Base-by-base conservation (phyloP, 1,284 basidiomycete genomes). In the Fomitopsis pinicola region DNA sequence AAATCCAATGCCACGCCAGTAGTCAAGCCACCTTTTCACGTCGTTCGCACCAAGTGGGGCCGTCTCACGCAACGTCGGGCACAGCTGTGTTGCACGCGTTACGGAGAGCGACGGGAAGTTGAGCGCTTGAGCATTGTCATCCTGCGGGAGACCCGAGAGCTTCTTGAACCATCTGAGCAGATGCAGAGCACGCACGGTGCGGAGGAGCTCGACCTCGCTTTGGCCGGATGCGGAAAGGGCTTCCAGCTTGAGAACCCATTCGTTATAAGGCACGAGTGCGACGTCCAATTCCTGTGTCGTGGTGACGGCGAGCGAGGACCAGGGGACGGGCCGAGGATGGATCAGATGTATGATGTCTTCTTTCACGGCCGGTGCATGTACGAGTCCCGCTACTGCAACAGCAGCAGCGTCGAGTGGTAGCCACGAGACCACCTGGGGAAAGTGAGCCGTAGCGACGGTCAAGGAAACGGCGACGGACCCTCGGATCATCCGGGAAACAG, bases 291-390 rank as follows among this genome's bases (percentile, higher is more conserved):
- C 52, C 17, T 46, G 28, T 0, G 69, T 65, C 44, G 71, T 63
- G 9, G 63, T 60, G 7, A 57, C 46, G 22, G 71, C 57, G 58
- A 70, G 33, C 4, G 58, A 46, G 30, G 57, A 46, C 69, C 68
- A 71, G 15, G 67, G 57, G 17, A 68, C 63, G 0, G 69, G 69
- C 1, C 60, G 63, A 1, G 72, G 73, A 55, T 74, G 72, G 1
- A 71, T 68, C 55, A 75, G 67, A 57, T 75, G 72, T 3, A 73
- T 58, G 46, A 71, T 58, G 5, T 63, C 59, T 30, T 64, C 44
- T 28, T 38, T n/a, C 17, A 65, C 56, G 5, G 63, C 57, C 5
- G 69, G 61, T 7, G 7, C 35, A 46, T 59, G 55, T 9, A 66
- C 63, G 61, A 71, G 64, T 40, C 72, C 72, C 1, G 64, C 36